Conservation (phyloP, 2,329 filamentous ascomycete genomes). For the Paraphoma chrysanthemicola region DNA sequence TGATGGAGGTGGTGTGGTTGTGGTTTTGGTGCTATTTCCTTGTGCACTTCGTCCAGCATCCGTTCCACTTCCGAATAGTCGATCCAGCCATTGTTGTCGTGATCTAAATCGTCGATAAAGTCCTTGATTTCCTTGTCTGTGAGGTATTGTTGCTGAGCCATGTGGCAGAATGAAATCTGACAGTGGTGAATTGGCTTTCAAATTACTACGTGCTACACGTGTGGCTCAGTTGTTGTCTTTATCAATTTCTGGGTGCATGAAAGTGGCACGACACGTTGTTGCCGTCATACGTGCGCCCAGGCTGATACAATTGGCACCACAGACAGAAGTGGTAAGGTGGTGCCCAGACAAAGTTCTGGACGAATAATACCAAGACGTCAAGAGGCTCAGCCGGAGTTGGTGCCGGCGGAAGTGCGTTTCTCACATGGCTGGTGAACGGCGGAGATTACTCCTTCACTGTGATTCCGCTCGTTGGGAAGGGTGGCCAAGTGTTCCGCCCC, state of each 20-base stretch:
- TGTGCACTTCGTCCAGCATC: slow-evolving; percentile 61
- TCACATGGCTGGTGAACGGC: slow-evolving; percentile 20
- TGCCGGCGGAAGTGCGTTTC: slow-evolving; percentile 14
- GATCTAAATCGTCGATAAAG: slow-evolving; percentile 62
- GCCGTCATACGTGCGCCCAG: slow-evolving; percentile 39
- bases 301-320: slow-evolving; percentile 9
- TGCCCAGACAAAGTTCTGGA: slow-evolving; percentile 15
- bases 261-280: slow-evolving; percentile 13
- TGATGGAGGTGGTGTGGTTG: slow-evolving; percentile 56
- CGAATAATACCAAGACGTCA: slow-evolving; percentile 26
- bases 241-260: slow-evolving; percentile 2
- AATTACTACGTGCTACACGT: slow-evolving; percentile 10
- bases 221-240: slow-evolving; percentile 18
- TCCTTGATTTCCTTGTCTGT: slow-evolving; percentile 58
- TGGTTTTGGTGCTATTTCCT: slow-evolving; percentile 58
- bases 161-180: slow-evolving; percentile 10
- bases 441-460: slow-evolving; percentile 8
- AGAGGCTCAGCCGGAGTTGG: slow-evolving; percentile 31
- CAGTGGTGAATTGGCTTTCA: not conserved
- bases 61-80: slow-evolving; percentile 61
- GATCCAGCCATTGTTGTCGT: slow-evolving; percentile 60
- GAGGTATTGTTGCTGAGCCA: slow-evolving; percentile 35
- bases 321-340: slow-evolving; percentile 8
- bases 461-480: not conserved
- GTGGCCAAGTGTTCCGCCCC: slow-evolving; percentile 11